phyloP scores from a whole-genome alignment of 2,329 filamentous ascomycete genomes.

The Cercospora sp. region DNA sequence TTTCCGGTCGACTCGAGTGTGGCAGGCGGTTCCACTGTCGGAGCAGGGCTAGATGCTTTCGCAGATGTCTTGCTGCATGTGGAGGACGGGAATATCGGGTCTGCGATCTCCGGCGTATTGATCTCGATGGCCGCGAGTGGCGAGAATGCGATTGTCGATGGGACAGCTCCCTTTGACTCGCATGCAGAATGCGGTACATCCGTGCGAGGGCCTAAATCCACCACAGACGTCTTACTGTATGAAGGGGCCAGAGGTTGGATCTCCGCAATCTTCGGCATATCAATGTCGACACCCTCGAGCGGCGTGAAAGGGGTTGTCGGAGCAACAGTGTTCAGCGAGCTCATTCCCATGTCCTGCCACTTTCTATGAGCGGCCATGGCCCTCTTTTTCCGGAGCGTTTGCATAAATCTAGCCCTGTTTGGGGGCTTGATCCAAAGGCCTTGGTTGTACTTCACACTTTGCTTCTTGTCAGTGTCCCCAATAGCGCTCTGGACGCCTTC shows the following conservation, averaged over 20 bases:
- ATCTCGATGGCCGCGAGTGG: not conserved
- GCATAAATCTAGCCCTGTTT: not conserved
- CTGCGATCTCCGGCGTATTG: not conserved
- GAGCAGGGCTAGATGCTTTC: not conserved
- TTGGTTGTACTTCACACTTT: not conserved
- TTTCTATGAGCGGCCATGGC: not conserved
- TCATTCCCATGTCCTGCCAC: too few species aligned
- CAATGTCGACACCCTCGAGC: not conserved
- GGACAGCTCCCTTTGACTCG: too few species aligned
- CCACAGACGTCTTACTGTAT: too few species aligned
- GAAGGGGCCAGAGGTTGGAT: not conserved
- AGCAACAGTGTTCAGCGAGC: not conserved
- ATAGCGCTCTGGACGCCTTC: not conserved
- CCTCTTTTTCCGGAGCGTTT: not conserved
- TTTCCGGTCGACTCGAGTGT: not conserved
- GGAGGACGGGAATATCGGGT: not conserved
- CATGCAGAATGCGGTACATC: too few species aligned
- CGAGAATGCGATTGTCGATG: not conserved
- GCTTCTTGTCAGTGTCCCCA: not conserved
- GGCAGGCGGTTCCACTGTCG: not conserved
- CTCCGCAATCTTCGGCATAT: not conserved
- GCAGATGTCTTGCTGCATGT: not conserved
- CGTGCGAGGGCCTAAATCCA: too few species aligned
- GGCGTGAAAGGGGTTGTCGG: not conserved
- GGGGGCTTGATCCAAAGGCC: not conserved